These are phyloP conservation scores for Mycena pura DNA, from an alignment of 768 basidiomycete genomes.

Conservation along the genomic window DNA sequence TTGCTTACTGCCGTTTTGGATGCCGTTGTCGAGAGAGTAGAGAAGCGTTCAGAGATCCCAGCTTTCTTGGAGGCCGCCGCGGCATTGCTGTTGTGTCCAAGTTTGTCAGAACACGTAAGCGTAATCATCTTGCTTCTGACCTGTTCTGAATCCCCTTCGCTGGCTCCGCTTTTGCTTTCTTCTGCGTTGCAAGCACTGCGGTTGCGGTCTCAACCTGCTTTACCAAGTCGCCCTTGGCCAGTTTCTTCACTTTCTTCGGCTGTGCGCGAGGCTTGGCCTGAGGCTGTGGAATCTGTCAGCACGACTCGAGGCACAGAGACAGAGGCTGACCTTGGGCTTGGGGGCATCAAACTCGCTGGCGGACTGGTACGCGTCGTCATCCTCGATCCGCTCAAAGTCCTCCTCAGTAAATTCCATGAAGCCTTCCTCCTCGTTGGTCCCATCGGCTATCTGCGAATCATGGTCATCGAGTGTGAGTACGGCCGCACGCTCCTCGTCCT, in stretches of 20 bases:
- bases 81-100: too few species aligned
- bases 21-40: neutral
- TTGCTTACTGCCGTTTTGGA: neutral
- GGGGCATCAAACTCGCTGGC: neutral
- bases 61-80: too few species aligned
- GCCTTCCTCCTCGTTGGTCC: neutral
- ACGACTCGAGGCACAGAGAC: neutral
- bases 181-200: neutral
- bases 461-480: neutral
- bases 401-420: neutral
- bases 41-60: too few species aligned
- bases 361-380: neutral
- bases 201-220: neutral
- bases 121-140: neutral
- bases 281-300: neutral
- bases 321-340: neutral
- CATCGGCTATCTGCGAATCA: neutral
- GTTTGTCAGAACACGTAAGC: neutral
- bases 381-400: neutral
- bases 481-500: neutral
- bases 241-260: neutral
- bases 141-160: neutral
- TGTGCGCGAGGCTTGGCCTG: neutral
- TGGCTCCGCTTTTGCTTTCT: neutral
- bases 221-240: neutral